Evolutionary conservation across 2,329 filamentous ascomycete species (phyloP), one percentile per base, ranked within the genome.

Genomic region (Helicocarpus griseus): DNA sequence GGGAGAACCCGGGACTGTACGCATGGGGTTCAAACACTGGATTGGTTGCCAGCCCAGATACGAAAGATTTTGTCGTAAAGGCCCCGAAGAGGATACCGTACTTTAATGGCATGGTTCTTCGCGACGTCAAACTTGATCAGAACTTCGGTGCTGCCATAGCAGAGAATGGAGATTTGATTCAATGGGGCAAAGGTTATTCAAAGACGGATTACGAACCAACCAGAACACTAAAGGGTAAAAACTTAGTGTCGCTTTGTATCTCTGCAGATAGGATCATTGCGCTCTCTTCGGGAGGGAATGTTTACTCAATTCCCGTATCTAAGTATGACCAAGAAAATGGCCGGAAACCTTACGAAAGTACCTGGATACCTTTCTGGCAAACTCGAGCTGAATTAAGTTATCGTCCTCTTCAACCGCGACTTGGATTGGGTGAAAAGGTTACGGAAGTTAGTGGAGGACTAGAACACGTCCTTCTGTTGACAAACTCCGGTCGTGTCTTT

Each of bases 21-120:
- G 82, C 86, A 4, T 98, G 93, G 91, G 93, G 93, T 0, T 89
- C 86, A 17, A 98, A 98, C 62, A 74, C 75, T 14, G 88, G 89
- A 54, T 80, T 79, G 59, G 90, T 95, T n/a, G 87, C 87, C 35
- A 89, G 90, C 39, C 89, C 90, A 1, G 83, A 86, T 56, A 91
- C 86, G 7, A 78, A 85, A 48, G 89, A 95, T 50, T 73, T 74
- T 28, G 79, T 84, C 56, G 76, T 97, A 65, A 96, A 95, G 71
- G 82, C 79, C 1, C 90, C 93, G 13, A 77, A 85, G 53, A 79
- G 89, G 53, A 82, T 97, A 61, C 59, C 78, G 0, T 93, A 84
- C 68, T 97, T 98, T 62, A 83, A 97, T 62, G 86, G 85, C 28
- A 81, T 88, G 67, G 69, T 96, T 14, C 74, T 98, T 39, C 79